Evolutionary conservation across 306 rosid genomes (phyloP).

Genomic region (Prunus persica): Prunus_persica_NCBIv2 NC_034010.1:13315501-13316000

Average conservation of each 20-base stretch:
- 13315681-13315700: neutral
- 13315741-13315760: neutral
- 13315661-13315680: neutral
- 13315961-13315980: no score
- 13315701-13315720: neutral
- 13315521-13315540: conserved; percentile 30
- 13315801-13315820: no score
- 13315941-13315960: no score
- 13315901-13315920: no score
- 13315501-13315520: conserved; percentile 15
- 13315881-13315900: no score
- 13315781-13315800: neutral
- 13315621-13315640: conserved; percentile 61
- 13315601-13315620: conserved; percentile 93
- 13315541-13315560: conserved; percentile 95
- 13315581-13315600: conserved; percentile 77
- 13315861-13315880: no score
- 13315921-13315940: no score
- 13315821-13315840: no score
- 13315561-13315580: conserved; percentile 88
- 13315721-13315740: neutral
- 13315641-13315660: neutral
- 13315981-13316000: no score
- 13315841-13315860: no score
- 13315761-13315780: neutral